Percentiles rank a stretch among this genome's conserved stretches.
phyloP scores from a whole-genome alignment of 257 asterid species.

The Forsythia suspensa region DNA sequence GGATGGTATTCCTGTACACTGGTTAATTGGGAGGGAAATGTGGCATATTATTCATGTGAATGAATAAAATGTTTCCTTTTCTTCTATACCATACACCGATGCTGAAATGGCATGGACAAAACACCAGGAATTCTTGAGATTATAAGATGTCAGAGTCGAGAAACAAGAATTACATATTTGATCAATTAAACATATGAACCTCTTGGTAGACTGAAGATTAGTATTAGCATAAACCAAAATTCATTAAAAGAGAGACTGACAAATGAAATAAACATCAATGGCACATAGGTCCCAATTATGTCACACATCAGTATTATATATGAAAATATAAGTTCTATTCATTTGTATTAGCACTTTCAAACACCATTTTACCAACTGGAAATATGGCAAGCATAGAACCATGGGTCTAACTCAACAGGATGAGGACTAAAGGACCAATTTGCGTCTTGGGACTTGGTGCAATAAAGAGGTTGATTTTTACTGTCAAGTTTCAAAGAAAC shows the following conservation, averaged over 20 bases:
- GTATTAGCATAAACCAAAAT: neutral
- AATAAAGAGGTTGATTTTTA: neutral
- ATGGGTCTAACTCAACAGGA: neutral
- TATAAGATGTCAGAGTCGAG: too few species aligned
- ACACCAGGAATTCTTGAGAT: neutral
- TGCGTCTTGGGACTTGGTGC: neutral
- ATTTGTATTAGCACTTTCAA: neutral
- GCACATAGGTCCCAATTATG: neutral
- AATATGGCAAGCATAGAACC: neutral
- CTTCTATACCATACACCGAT: neutral
- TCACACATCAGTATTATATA: neutral
- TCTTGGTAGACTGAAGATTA: neutral
- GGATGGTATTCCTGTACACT: neutral
- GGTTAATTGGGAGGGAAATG: neutral
- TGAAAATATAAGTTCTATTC: neutral
- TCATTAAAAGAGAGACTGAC: neutral
- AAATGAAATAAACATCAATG: neutral
- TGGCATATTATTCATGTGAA: neutral
- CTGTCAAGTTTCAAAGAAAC: constrained; percentile 10
- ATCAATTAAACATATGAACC: neutral
- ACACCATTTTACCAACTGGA: neutral
- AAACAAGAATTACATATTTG: too few species aligned
- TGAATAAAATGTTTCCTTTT: neutral
- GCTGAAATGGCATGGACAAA: neutral
- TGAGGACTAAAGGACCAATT: neutral